These are phyloP conservation scores for Hysterium pulicare DNA, from an alignment of 2,329 filamentous ascomycete genomes.

Conservation along the genomic window DNA sequence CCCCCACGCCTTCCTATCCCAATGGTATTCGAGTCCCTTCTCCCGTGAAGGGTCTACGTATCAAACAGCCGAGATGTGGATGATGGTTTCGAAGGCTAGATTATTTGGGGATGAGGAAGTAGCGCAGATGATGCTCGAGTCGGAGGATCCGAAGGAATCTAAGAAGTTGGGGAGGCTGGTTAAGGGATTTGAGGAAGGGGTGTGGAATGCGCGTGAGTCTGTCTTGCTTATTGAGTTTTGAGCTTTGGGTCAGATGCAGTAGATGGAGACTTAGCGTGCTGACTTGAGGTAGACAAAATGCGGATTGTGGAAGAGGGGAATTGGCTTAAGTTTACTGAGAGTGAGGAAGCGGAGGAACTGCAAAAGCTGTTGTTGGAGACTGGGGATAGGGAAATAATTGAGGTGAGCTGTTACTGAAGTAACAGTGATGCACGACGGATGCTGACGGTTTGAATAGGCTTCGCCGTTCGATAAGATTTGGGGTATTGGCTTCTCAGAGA, in stretches of 20 bases:
- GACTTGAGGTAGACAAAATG: slow-evolving; percentile 40
- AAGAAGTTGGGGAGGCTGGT: slow-evolving; percentile 57
- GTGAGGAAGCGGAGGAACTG: slow-evolving; percentile 42
- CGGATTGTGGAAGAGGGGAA: slow-evolving; percentile 58
- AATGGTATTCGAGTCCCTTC: slow-evolving; percentile 59
- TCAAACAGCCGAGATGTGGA: slow-evolving; percentile 45
- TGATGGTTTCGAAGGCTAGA: slow-evolving; percentile 47
- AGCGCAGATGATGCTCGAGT: slow-evolving; percentile 50
- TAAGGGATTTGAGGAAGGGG: slow-evolving; percentile 47
- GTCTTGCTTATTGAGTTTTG: neutral
- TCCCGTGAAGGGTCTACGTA: slow-evolving; percentile 28
- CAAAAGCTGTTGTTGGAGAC: slow-evolving; percentile 54
- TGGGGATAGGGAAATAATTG: slow-evolving; percentile 59
- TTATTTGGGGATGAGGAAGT: slow-evolving; percentile 42
- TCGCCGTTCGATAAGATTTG: slow-evolving; percentile 59
- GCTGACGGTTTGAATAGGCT: slow-evolving; percentile 44
- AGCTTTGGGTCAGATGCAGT: too few relatives aligned
- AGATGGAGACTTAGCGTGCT: neutral
- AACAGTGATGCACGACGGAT: slow-evolving; percentile 55
- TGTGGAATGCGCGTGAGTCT: slow-evolving; percentile 48
- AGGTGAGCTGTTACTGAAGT: slow-evolving; percentile 50
- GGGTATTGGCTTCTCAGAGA: slow-evolving; percentile 61
- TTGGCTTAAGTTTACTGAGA: slow-evolving; percentile 57
- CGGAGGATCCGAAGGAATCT: slow-evolving; percentile 46
- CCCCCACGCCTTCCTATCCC: slow-evolving; percentile 56